Evolutionary conservation across 768 basidiomycete genomes (phyloP), one percentile per base, ranked within the genome.

Genomic region (Amanita rimosa): DNA sequence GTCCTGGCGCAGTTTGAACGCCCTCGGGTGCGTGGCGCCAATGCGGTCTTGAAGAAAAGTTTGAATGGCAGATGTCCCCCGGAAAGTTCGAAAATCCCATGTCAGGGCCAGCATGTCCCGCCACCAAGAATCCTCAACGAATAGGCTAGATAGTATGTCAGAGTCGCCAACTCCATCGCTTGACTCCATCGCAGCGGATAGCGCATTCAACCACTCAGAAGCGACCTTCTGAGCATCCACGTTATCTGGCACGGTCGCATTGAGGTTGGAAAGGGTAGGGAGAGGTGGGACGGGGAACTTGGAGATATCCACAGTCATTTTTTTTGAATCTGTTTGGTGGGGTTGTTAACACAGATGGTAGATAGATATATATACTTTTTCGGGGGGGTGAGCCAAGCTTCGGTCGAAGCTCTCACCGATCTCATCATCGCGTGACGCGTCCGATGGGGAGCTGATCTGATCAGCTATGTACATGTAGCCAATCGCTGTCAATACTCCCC

Each of bases 101-200:
- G 80, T 79, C 37, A 79, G 59, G 1, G 73, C 60, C 11, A 76
- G 56, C 26, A 72, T 63, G 55, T 81, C 79, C 17, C 74, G 65
- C 79, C 78, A 79, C 48, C 65, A 61, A 3, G 60, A 57, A n/a
- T 60, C 58, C 3, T 60, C 54, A 1, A 57, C 52, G 22, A 67
- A 56, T 16, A 66, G 52, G 4, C 39, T 36, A 22, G 49, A 19
- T 4, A 62, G 16, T n/a, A n/a, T n/a, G n/a, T n/a, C n/a, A n/a
- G n/a, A n/a, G 6, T 19, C 52, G 2, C 53, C 58, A 22, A 50
- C n/a, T n/a, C n/a, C 51, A 49, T 62, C 36, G 24, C 40, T 51
- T 4, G 46, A 37, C 24, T 50, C 52, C 4, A 57, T 49, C 4
- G 51, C 35, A 0, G 44, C 27, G 6, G 53, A 10, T 41, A 68